These are phyloP conservation scores for Brassica hybrid DNA, from an alignment of 441 rosid genomes.

Conservation along the genomic window DNA sequence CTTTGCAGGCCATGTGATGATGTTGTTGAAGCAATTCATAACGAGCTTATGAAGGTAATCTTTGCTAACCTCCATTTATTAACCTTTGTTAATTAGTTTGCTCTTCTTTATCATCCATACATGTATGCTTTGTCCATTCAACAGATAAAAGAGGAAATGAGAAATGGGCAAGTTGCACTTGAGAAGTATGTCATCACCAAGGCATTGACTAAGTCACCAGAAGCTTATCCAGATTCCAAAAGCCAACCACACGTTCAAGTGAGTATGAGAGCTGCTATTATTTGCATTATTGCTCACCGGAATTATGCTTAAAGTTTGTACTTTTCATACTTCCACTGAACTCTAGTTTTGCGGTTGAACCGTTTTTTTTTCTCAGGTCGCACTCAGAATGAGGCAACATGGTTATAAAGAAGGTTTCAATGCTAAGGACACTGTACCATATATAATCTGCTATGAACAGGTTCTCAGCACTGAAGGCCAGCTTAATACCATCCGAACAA, in stretches of 20 bases:
- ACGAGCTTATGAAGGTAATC: constrained; percentile 80
- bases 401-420: constrained; percentile 88
- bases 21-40: constrained; percentile 88
- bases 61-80: constrained; percentile 2
- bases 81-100: constrained; percentile 5
- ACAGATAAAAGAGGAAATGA: constrained; percentile 95
- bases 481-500: constrained; percentile 22
- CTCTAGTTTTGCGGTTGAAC: constrained; percentile 27
- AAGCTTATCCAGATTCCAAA: constrained; percentile 95
- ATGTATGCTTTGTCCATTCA: constrained; percentile 34
- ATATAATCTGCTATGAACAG: constrained; percentile 95
- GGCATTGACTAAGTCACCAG: constrained; percentile 91
- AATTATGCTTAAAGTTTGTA: constrained; percentile 6
- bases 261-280: constrained; percentile 44
- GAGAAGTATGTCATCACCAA: constrained; percentile 94
- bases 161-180: constrained; percentile 86
- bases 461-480: constrained; percentile 46
- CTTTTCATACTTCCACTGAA: constrained; percentile 11
- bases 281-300: constrained; percentile 4
- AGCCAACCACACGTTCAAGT: constrained; percentile 99
- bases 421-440: constrained; percentile 90
- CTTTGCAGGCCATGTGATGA: constrained; percentile 88
- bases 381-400: constrained; percentile 84
- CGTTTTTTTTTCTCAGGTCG: constrained; percentile 71
- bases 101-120: constrained; percentile 6